A percentile compares a stretch with the other conserved stretches of the same genome.
Conservation (phyloP, 345 rosid species). For the Mangifera indica region DNA sequence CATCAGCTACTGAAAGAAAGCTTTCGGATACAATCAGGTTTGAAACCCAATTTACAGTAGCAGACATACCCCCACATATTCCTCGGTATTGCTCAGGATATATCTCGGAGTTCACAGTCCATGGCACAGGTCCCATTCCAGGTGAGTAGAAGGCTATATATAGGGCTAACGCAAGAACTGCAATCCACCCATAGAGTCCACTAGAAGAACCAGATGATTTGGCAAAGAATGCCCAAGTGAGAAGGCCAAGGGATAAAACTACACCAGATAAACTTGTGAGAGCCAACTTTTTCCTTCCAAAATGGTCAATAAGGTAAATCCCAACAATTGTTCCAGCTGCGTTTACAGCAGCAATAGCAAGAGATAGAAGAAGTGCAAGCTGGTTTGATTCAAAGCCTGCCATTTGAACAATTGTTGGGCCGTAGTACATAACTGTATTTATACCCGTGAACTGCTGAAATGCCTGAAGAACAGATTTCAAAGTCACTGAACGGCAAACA, state of each 20-base stretch:
- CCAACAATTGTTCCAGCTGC: constrained; percentile 85
- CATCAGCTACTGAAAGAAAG: constrained; percentile 66
- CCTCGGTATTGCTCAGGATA: constrained; percentile 89
- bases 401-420: constrained; percentile 97
- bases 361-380: constrained; percentile 79
- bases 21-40: constrained; percentile 77
- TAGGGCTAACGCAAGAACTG: constrained; percentile 68
- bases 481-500: not conserved
- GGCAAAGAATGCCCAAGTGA: constrained; percentile 66
- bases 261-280: constrained; percentile 81
- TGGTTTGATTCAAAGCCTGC: constrained; percentile 88
- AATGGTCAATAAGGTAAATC: constrained; percentile 78
- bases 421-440: constrained; percentile 96
- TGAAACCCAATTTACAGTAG: constrained; percentile 88
- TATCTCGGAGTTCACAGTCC: constrained; percentile 94
- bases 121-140: constrained; percentile 99
- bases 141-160: constrained; percentile 91
- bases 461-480: constrained; percentile 51
- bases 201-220: constrained; percentile 43
- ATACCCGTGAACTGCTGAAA: constrained; percentile 96
- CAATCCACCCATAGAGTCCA: constrained; percentile 64
- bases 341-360: constrained; percentile 75
- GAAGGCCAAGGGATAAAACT: constrained; percentile 57
- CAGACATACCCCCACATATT: constrained; percentile 94
- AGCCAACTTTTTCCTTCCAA: constrained; percentile 78